Base-by-base conservation (phyloP, 2,329 filamentous ascomycete genomes). In the Colletotrichum godetiae region DNA sequence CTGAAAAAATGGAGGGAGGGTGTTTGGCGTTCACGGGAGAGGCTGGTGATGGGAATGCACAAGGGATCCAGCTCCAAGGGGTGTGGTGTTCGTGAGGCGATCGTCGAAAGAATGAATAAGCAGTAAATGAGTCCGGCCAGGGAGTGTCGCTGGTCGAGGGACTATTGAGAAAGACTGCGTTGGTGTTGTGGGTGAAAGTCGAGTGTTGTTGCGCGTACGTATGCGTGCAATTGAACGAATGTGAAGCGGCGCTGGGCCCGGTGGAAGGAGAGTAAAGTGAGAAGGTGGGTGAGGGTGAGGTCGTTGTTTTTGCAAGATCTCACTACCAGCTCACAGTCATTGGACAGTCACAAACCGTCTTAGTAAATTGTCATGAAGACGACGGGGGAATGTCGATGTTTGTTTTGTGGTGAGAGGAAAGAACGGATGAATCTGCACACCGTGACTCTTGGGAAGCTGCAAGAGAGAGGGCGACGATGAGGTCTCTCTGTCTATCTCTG, bases 371-470 rank as follows among this genome's bases (percentile, higher is more conserved):
- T 70, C 67, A 70, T 60, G 58, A 49, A 65, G 46, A 71, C 60
- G 19, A 68, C 8, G 53, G 31, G 67, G 33, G n/a, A 63, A 59
- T 62, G 63, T 52, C 22, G 58, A 29, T 31, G 12, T 13, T 60
- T 8, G n/a, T 13, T 60, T 13, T 31, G 37, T 61, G 24, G 11
- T 61, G 24, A 5, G 15, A 19, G 52, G 65, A 73, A 76, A 71
- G 74, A 75, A 75, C 12, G 74, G 67, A 75, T 73, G 74, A 75
- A 75, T 65, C 73, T 75, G 73, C 74, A 68, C 65, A 42, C 52
- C 31, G 67, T 57, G 55, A 61, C 60, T 60, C 67, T 73, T 29
- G 61, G 56, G 67, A 22, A 56, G 57, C 59, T 70, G 66, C 67
- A 55, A 52, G 42, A 67, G 68, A 67, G 61, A 4, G 12, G 52